These are phyloP conservation scores for Gigaspora rosea DNA, from an alignment of 192 early-diverging fungal genomes.

Conservation along the genomic window DNA sequence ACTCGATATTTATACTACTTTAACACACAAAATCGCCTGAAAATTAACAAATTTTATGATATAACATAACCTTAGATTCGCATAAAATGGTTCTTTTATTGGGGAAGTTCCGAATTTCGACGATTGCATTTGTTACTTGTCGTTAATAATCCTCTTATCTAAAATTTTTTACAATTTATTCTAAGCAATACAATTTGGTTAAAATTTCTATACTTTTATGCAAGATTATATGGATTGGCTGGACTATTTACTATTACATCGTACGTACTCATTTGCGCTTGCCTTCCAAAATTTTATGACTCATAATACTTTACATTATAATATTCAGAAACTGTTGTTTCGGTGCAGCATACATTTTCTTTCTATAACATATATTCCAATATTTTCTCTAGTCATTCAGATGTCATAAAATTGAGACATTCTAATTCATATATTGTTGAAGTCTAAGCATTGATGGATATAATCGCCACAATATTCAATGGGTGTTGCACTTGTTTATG, in stretches of 20 bases:
- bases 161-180: neutral
- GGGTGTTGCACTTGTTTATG: constrained; percentile 10
- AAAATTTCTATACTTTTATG: neutral
- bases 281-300: too few relatives aligned
- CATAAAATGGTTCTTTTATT: constrained; percentile 46
- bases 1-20: neutral
- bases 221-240: constrained; percentile 18
- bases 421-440: neutral
- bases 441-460: constrained; percentile 26
- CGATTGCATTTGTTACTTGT: constrained; percentile 37
- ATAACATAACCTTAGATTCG: constrained; percentile 31
- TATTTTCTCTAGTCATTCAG: constrained; percentile 40
- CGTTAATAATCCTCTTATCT: constrained; percentile 30
- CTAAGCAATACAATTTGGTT: neutral
- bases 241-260: neutral
- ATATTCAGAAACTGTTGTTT: constrained; percentile 46
- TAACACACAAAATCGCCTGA: neutral
- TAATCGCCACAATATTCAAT: constrained; percentile 36
- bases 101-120: constrained; percentile 42
- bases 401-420: constrained; percentile 30
- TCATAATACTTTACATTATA: constrained; percentile 12
- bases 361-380: constrained; percentile 46
- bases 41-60: neutral
- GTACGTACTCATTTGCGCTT: neutral
- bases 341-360: constrained; percentile 50